Conservation (phyloP, 257 asterid genomes). For the Thymus mandschuricus region DNA sequence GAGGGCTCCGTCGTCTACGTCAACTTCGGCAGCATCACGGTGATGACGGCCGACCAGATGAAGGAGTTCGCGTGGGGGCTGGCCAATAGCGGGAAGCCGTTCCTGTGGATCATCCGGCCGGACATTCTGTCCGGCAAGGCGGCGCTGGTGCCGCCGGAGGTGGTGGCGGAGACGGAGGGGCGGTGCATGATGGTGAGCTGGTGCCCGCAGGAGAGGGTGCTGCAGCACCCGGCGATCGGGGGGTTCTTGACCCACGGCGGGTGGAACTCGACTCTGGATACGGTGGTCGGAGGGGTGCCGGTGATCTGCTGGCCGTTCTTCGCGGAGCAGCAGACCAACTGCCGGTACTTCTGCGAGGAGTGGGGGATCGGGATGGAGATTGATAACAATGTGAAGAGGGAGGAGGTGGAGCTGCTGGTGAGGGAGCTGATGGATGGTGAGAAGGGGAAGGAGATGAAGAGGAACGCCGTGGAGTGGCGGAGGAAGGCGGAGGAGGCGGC, state of each 20-base stretch:
- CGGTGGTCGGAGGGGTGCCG: slow-evolving; percentile 48
- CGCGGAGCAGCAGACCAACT: slow-evolving; percentile 60
- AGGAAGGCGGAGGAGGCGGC: slow-evolving; percentile 46
- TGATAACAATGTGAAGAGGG: slow-evolving; percentile 49
- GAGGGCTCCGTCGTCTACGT: slow-evolving; percentile 55
- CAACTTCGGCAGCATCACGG: slow-evolving; percentile 61
- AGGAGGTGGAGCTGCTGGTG: slow-evolving; percentile 51
- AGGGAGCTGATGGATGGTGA: slow-evolving; percentile 59
- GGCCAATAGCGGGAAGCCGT: slow-evolving; percentile 46
- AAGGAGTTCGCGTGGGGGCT: slow-evolving; percentile 64
- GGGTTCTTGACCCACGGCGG: slow-evolving; percentile 65
- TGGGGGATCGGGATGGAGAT: slow-evolving; percentile 63
- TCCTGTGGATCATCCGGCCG: slow-evolving; percentile 59
- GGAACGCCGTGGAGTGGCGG: slow-evolving; percentile 48
- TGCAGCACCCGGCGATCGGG: slow-evolving; percentile 52
- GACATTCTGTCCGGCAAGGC: slow-evolving; percentile 49
- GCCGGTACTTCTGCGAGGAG: slow-evolving; percentile 48
- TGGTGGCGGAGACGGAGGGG: slow-evolving; percentile 42
- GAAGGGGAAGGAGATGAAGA: slow-evolving; percentile 51
- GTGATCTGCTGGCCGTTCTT: slow-evolving; percentile 62
- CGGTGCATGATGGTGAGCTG: slow-evolving; percentile 53
- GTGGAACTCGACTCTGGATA: slow-evolving; percentile 59
- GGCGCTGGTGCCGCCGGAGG: slow-evolving; percentile 53
- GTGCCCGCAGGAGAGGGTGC: slow-evolving; percentile 57
- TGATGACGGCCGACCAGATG: slow-evolving; percentile 46